Evolutionary conservation across 495 filamentous ascomycete species (phyloP).

Genomic region (Cercophora newfieldiana): DNA sequence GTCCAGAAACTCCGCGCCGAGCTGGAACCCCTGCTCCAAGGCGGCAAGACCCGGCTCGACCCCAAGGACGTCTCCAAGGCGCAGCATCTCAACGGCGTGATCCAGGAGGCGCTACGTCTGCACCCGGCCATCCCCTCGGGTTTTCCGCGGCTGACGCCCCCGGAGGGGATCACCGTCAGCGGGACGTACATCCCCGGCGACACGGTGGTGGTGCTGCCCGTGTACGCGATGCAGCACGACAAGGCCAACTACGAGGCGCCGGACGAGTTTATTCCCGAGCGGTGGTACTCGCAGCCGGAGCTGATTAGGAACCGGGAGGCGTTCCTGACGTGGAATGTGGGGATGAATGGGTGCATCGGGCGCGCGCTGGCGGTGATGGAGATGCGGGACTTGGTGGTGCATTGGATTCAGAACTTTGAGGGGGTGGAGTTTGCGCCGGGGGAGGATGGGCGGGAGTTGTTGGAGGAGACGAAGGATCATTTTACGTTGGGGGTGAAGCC

Average conservation of each 20-base stretch:
- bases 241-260: constrained; percentile 31
- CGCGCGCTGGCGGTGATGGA: constrained; percentile 6
- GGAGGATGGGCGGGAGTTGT: neutral
- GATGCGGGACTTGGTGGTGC: constrained; percentile 5
- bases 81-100: constrained; percentile 3
- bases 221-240: neutral
- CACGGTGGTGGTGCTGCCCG: neutral
- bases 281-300: constrained; percentile 43
- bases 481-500: constrained; percentile 5
- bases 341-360: constrained; percentile 7
- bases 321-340: no score
- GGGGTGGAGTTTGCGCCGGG: neutral
- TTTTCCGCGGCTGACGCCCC: neutral
- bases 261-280: constrained; percentile 43
- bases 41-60: neutral
- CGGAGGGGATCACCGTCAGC: constrained; percentile 1
- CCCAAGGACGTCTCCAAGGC: neutral
- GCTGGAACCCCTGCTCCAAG: neutral
- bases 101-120: constrained; percentile 8
- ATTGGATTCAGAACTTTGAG: constrained; percentile 11
- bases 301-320: constrained; percentile 37
- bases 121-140: constrained; percentile 7
- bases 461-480: constrained; percentile 3
- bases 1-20: neutral
- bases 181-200: neutral